Base-by-base conservation (phyloP, 179 eudicot species). In the Spinacia oleracea region DNA sequence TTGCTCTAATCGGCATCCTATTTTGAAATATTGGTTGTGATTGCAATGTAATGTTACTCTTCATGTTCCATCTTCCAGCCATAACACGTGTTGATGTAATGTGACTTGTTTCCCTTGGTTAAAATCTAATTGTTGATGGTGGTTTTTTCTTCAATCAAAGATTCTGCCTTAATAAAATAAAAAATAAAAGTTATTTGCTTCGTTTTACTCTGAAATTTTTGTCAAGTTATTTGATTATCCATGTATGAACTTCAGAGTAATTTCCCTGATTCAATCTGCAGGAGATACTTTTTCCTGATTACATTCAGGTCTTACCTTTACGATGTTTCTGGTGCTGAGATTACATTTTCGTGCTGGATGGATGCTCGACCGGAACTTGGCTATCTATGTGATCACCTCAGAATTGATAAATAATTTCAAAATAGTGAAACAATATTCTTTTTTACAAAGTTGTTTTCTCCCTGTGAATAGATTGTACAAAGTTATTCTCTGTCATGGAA, bases 341-440 rank as follows among this genome's bases (percentile, higher is more conserved):
- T 84, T 78, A 83, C 77, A 45, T 93, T 93, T 85, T 81, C 89
- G 9, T 53, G 86, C 15, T 93, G 98, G 98, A 90, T 92, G 93
- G 82, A 86, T 70, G 92, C 89, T 10, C 88, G 98, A 72, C 98
- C 98, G 65, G 98, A 93, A 85, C 97, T 93, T 71, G 92, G 97
- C 40, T 89, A 93, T 83, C 92, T 93, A 45, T 92, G 95, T 81
- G 86, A 87, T 82, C 91, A 93, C 82, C 93, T 93, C 16, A 90
- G 91, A 83, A 89, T 93, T 46, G 89, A 89, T 84, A 89, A 88
- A 81, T 91, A 78, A 88, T 74, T 46, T 53, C 50, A 27, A 32
- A 38, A 29, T 5, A 55, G 46, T 58, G 1, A n/a, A 69, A n/a
- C 25, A 55, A 38, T 7, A 35, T 3, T 51, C 34, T 77, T 60